Conservation (phyloP, 2,329 filamentous ascomycete genomes). For the Alternaria sp. region DNA sequence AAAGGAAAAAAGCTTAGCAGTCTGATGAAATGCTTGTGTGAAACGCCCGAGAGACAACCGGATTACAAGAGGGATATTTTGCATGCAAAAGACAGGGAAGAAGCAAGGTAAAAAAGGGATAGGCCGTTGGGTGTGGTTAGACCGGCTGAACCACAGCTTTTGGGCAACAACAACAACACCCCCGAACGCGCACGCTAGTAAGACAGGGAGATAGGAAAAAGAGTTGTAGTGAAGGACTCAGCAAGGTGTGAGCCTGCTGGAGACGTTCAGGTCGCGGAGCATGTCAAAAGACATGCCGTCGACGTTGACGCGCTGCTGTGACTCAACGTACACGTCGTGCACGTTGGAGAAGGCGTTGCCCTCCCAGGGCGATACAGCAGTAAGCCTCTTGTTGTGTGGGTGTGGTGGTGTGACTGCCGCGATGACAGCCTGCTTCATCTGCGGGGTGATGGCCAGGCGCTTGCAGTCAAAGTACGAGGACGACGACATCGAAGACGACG, state of each 20-base stretch:
- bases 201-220: constrained; percentile 11
- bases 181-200: constrained; percentile 21
- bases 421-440: constrained; percentile 37
- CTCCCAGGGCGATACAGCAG: constrained; percentile 44
- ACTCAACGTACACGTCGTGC: constrained; percentile 42
- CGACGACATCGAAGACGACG: constrained; percentile 30
- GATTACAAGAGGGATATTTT: constrained; percentile 29
- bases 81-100: constrained; percentile 12
- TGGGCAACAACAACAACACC: constrained; percentile 4
- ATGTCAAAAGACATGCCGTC: constrained; percentile 48
- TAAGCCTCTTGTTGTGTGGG: constrained; percentile 27
- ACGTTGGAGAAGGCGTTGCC: constrained; percentile 35
- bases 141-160: constrained; percentile 32
- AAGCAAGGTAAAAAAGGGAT: constrained; percentile 5
- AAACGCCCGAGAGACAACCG: constrained; percentile 1
- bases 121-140: constrained; percentile 22
- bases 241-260: constrained; percentile 35
- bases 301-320: constrained; percentile 40
- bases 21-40: constrained; percentile 17
- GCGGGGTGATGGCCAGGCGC: constrained; percentile 27
- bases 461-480: constrained; percentile 46
- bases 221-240: constrained; percentile 5
- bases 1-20: constrained; percentile 8
- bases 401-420: constrained; percentile 40
- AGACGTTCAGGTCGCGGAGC: constrained; percentile 35